A percentile compares a stretch with the other conserved stretches of the same genome.
phyloP scores from a whole-genome alignment of 208 protist species.

The Porcisia deanei region DNA sequence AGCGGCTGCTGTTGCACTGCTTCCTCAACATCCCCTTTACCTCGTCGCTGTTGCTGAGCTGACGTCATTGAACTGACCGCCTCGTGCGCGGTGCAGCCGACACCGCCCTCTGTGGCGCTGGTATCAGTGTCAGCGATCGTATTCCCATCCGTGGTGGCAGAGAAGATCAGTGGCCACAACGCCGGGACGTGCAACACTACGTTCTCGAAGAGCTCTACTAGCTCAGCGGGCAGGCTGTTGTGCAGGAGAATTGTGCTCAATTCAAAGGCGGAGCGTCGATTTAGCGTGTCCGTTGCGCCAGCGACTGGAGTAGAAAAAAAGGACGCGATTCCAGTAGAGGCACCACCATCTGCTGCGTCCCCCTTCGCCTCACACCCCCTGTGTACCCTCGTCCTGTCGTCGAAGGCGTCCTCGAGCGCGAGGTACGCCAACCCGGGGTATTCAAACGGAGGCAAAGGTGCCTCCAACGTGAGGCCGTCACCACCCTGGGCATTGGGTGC shows the following conservation, averaged over 20 bases:
- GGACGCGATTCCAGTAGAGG: background rate
- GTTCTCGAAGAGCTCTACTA: slow-evolving; percentile 61
- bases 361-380: background rate
- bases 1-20: background rate
- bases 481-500: background rate
- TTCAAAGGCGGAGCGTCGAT: background rate
- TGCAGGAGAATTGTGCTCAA: slow-evolving; percentile 37
- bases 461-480: background rate
- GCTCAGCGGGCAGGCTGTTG: slow-evolving; percentile 69
- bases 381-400: background rate
- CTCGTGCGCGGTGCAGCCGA: background rate
- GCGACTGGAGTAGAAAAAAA: background rate
- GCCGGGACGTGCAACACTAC: slow-evolving; percentile 57
- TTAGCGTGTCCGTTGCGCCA: background rate
- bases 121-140: slow-evolving; percentile 4
- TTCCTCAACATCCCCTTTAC: background rate
- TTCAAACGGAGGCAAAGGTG: background rate
- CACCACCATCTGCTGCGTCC: slow-evolving; percentile 3
- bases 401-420: slow-evolving; percentile 5
- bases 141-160: background rate
- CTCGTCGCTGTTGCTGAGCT: background rate
- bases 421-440: slow-evolving; percentile 53
- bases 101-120: background rate
- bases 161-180: slow-evolving; percentile 12
- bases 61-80: background rate